A percentile compares a stretch with the other conserved stretches of the same genome.
Evolutionary conservation across 1,284 basidiomycete genomes (phyloP).

Genomic region (Lignosus rhinocerotis): DNA sequence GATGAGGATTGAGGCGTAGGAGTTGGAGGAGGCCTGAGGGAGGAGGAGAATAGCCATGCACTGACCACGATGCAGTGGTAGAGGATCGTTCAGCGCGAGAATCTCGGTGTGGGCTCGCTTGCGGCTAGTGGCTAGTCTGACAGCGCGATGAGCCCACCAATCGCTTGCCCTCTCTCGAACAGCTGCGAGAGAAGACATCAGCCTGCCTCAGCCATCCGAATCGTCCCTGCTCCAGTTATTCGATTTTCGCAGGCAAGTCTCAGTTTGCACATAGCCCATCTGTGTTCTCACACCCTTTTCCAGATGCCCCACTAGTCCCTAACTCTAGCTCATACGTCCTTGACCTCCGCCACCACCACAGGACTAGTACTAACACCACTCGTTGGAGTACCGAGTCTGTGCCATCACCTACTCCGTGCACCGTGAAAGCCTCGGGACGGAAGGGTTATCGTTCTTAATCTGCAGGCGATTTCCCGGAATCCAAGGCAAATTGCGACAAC

Average conservation of each 20-base stretch:
- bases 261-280: too few species aligned
- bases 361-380: slow-evolving; percentile 6
- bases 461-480: slow-evolving; percentile 15
- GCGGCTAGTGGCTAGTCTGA: slow-evolving; percentile 15
- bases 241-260: too few species aligned
- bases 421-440: slow-evolving; percentile 4
- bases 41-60: slow-evolving; percentile 22
- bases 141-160: slow-evolving; percentile 12
- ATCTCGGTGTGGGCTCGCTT: slow-evolving; percentile 23
- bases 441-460: slow-evolving; percentile 17
- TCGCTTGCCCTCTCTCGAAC: slow-evolving; percentile 10
- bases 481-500: slow-evolving; percentile 12
- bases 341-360: slow-evolving; percentile 9
- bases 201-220: slow-evolving; percentile 2
- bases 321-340: not conserved
- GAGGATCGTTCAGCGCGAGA: slow-evolving; percentile 21
- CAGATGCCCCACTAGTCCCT: not conserved
- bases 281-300: slow-evolving; percentile 9
- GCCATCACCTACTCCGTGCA: not conserved
- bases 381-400: not conserved
- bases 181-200: slow-evolving; percentile 18
- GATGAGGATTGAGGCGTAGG: too few species aligned
- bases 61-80: not conserved
- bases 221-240: not conserved
- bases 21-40: not conserved